These are phyloP conservation scores for Coprinopsis cinerea DNA, from an alignment of 768 basidiomycete species.

Conservation along the genomic window DNA sequence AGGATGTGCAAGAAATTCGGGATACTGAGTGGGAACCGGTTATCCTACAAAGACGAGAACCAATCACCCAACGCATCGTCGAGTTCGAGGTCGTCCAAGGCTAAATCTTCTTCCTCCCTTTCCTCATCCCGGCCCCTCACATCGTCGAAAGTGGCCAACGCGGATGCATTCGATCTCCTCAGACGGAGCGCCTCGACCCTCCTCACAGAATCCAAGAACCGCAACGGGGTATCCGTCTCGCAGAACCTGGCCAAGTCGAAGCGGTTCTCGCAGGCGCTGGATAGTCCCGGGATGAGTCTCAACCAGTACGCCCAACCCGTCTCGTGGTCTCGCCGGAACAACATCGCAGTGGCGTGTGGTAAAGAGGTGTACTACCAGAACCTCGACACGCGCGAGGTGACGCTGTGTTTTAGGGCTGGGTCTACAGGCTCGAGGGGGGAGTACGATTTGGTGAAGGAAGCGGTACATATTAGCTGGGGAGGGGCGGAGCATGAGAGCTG, in stretches of 20 bases:
- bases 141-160: slow-evolving; percentile 23
- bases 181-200: slow-evolving; percentile 50
- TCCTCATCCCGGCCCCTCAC: slow-evolving; percentile 2
- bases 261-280: slow-evolving; percentile 55
- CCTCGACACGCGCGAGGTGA: slow-evolving; percentile 47
- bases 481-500: slow-evolving; percentile 31
- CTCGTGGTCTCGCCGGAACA: slow-evolving; percentile 53
- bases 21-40: slow-evolving; percentile 47
- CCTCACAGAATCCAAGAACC: slow-evolving; percentile 27
- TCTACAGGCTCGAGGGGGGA: not conserved
- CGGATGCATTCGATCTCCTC: slow-evolving; percentile 40
- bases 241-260: slow-evolving; percentile 49
- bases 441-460: slow-evolving; percentile 27
- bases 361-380: slow-evolving; percentile 59
- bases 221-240: slow-evolving; percentile 42
- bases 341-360: slow-evolving; percentile 58
- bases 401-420: slow-evolving; percentile 32
- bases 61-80: too few relatives aligned
- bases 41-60: slow-evolving; percentile 44
- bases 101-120: slow-evolving; percentile 2
- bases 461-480: slow-evolving; percentile 46
- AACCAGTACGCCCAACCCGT: slow-evolving; percentile 54
- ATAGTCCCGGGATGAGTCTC: slow-evolving; percentile 54
- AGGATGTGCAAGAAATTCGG: slow-evolving; percentile 61
- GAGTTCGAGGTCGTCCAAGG: too few relatives aligned